These are phyloP conservation scores for Lepidium campestre DNA, from an alignment of 441 rosid species.

Conservation along the genomic window DNA sequence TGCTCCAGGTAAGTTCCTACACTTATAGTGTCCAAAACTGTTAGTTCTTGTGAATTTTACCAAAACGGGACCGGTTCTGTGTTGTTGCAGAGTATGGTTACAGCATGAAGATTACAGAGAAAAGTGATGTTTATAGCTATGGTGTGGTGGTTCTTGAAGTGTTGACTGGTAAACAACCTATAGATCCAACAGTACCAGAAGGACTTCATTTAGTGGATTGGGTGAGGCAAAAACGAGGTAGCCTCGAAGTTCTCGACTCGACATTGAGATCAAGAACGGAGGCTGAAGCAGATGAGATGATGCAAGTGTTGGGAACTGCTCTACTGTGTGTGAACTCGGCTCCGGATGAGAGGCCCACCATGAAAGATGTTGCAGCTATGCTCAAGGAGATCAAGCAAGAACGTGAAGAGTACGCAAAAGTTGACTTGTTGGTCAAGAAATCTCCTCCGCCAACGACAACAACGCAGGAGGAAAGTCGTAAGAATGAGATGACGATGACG, in stretches of 20 bases:
- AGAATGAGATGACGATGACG: conserved; percentile 30
- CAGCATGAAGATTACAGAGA: conserved; percentile 96
- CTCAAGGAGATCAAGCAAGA: conserved; percentile 85
- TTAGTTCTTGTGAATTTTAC: no score
- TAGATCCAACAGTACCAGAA: conserved; percentile 94
- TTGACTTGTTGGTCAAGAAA: conserved; percentile 63
- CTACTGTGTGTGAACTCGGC: conserved; percentile 65
- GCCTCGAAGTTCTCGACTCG: conserved; percentile 62
- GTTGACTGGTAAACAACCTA: conserved; percentile 86
- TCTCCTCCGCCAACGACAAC: conserved; percentile 36
- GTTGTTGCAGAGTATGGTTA: conserved; percentile 72
- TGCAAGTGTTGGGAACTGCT: conserved; percentile 79
- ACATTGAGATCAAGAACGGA: conserved; percentile 46
- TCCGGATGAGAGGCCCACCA: conserved; percentile 86
- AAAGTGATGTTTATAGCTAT: conserved; percentile 92
- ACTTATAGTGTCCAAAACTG: no score
- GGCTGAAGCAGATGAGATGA: conserved; percentile 74
- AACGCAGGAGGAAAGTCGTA: conserved; percentile 16
- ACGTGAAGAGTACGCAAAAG: conserved; percentile 78
- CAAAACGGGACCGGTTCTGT: background rate
- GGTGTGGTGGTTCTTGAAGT: conserved; percentile 87
- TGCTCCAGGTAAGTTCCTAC: conserved; percentile 69
- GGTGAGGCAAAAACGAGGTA: conserved; percentile 67
- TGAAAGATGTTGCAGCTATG: conserved; percentile 94
- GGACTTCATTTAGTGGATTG: conserved; percentile 86